phyloP scores from a whole-genome alignment of 495 filamentous ascomycete genomes.

The Parmelia sp. region DNA sequence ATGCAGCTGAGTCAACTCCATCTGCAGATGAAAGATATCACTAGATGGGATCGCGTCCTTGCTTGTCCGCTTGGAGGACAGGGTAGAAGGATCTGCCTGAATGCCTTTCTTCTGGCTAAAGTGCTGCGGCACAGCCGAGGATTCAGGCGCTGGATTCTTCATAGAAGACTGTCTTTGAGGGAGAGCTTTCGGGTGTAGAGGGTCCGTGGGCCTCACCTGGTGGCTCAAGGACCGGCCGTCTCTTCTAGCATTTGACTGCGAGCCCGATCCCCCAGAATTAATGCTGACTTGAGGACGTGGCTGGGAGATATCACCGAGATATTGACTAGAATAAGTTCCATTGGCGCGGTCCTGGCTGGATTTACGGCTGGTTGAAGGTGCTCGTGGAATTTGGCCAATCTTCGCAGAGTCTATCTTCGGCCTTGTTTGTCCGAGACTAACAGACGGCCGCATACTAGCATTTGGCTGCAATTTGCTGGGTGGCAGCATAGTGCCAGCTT shows the following conservation, averaged over 20 bases:
- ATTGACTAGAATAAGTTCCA: neutral
- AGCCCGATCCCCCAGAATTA: neutral
- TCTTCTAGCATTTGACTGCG: constrained; percentile 5
- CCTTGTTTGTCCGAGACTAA: neutral
- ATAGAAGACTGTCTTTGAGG: constrained; percentile 15
- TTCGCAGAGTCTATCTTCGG: neutral
- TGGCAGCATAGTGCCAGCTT: neutral
- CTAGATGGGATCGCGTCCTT: constrained; percentile 39
- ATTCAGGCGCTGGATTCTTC: constrained; percentile 45
- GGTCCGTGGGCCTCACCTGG: constrained; percentile 14
- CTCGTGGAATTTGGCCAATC: neutral
- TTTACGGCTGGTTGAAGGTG: constrained; percentile 6
- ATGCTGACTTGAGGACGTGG: constrained; percentile 1
- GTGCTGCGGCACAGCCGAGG: constrained; percentile 63
- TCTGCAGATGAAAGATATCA: constrained; percentile 58
- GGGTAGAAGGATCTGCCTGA: constrained; percentile 41
- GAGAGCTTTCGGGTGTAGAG: neutral
- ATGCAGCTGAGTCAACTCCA: constrained; percentile 66
- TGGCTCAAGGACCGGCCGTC: constrained; percentile 21
- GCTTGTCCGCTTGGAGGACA: constrained; percentile 17
- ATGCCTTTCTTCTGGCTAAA: constrained; percentile 59
- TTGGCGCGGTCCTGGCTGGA: neutral
- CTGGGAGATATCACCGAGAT: neutral
- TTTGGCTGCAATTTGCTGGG: neutral
- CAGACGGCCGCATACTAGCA: neutral